Base-by-base conservation (phyloP, 345 rosid genomes). In the Sonneratia alba region DNA sequence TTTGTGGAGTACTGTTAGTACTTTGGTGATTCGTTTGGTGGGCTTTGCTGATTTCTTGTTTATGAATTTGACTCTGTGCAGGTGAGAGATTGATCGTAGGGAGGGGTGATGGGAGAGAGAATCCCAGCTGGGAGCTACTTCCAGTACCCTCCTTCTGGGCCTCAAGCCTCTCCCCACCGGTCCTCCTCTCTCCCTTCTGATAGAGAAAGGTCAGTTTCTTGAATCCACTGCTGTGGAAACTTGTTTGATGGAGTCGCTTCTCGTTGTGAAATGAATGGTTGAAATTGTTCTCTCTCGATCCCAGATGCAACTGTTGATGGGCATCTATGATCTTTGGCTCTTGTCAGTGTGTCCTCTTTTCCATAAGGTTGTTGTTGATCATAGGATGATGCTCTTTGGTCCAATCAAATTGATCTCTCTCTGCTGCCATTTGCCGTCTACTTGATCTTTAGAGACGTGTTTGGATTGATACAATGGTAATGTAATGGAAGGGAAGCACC, bases 121-220 rank as follows among this genome's bases (percentile, higher is more conserved):
- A 91, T 93, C 79, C 81, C 81, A 64, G 86, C 92, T 0, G 94
- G 97, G 70, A 91, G 97, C 78, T 93, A 78, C 90, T 91, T 89
- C 76, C 97, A 91, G 82, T 87, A 78, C 73, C 92, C 97, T 64
- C 92, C 91, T 19, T 80, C 96, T 19, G 97, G 91, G 61, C 77
- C 80, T 73, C 92, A 82, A 63, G 94, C 96, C 78, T 89, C 98
- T 81, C 96, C 97, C 57, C 91, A 82, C 72, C 85, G 98, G 83
- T 77, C 91, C 18, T 84, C 83, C 76, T 83, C 92, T 77, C 76
- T 82, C 68, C 88, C 93, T 32, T 63, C 85, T 78, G 94, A 88
- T 85, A 92, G 90, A 74, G 92, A 91, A 48, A 91, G 96, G 96
- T 90, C 67, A 15, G 6, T 71, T 69, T 72, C 75, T 75, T 27